Conservation (phyloP, 352 stramenopile genomes). For the Phytophthora citrophthora region DNA sequence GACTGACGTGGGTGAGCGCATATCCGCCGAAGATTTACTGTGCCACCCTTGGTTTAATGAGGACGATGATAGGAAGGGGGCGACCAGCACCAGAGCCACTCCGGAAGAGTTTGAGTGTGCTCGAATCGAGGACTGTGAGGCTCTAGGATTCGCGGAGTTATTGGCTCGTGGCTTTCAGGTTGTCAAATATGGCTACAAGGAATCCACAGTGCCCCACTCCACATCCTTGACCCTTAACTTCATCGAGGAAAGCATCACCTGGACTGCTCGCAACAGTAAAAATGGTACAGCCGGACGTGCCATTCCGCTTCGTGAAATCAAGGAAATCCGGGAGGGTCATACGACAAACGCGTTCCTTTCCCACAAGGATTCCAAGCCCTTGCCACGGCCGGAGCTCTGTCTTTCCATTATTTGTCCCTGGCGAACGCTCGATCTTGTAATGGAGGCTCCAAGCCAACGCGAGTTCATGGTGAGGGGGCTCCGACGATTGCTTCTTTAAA, state of each 20-base stretch:
- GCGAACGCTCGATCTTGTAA: constrained; percentile 69
- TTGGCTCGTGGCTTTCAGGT: constrained; percentile 66
- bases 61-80: constrained; percentile 6
- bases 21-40: constrained; percentile 69
- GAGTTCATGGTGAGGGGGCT: constrained; percentile 65
- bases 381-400: constrained; percentile 47
- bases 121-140: constrained; percentile 59
- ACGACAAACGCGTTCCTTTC: constrained; percentile 55
- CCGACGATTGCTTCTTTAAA: constrained; percentile 33
- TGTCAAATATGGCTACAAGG: constrained; percentile 62
- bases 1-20: constrained; percentile 53
- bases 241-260: constrained; percentile 52
- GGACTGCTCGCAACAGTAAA: constrained; percentile 48
- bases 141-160: constrained; percentile 70
- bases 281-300: constrained; percentile 11
- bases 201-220: constrained; percentile 48
- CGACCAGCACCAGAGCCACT: not conserved
- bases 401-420: constrained; percentile 65
- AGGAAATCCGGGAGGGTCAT: constrained; percentile 59
- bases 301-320: constrained; percentile 59
- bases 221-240: constrained; percentile 67
- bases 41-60: constrained; percentile 69
- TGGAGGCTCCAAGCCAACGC: constrained; percentile 54
- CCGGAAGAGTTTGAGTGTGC: constrained; percentile 21
- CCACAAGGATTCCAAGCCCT: constrained; percentile 25